These are phyloP conservation scores for Microcyclosporella mali DNA, from an alignment of 2,329 filamentous ascomycete genomes.

Conservation along the genomic window DNA sequence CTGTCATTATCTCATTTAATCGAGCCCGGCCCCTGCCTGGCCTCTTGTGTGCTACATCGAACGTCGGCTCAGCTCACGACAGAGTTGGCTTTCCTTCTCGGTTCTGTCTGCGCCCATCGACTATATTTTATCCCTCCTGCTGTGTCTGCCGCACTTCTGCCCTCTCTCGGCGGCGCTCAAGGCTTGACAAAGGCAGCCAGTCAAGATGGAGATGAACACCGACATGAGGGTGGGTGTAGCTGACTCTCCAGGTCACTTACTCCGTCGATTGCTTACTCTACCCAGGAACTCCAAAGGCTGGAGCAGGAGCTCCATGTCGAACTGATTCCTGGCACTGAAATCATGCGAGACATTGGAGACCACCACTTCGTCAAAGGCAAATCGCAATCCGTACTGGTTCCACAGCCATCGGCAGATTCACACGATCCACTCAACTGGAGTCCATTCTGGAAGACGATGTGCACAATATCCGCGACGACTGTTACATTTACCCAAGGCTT, in stretches of 20 bases:
- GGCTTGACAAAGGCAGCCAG: too few species aligned
- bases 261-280: constrained; percentile 12
- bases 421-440: constrained; percentile 42
- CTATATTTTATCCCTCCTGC: too few species aligned
- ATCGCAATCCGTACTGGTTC: constrained; percentile 42
- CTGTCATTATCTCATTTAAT: too few species aligned
- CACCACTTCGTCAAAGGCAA: constrained; percentile 59
- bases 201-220: constrained; percentile 19
- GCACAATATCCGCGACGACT: constrained; percentile 42
- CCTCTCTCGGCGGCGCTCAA: too few species aligned
- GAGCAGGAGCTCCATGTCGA: constrained; percentile 49
- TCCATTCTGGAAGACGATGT: constrained; percentile 43
- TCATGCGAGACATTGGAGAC: constrained; percentile 55
- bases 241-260: not conserved
- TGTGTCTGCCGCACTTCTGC: too few species aligned
- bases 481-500: constrained; percentile 51
- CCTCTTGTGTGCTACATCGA: too few species aligned
- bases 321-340: constrained; percentile 53
- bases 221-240: constrained; percentile 8
- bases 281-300: constrained; percentile 41
- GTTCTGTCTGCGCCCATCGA: too few species aligned
- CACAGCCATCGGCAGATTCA: constrained; percentile 44
- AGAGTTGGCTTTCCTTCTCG: too few species aligned
- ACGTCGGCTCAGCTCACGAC: too few species aligned
- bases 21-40: too few species aligned